Conservation (phyloP, 768 basidiomycete genomes). For the Lentinula aciculospora region DNA sequence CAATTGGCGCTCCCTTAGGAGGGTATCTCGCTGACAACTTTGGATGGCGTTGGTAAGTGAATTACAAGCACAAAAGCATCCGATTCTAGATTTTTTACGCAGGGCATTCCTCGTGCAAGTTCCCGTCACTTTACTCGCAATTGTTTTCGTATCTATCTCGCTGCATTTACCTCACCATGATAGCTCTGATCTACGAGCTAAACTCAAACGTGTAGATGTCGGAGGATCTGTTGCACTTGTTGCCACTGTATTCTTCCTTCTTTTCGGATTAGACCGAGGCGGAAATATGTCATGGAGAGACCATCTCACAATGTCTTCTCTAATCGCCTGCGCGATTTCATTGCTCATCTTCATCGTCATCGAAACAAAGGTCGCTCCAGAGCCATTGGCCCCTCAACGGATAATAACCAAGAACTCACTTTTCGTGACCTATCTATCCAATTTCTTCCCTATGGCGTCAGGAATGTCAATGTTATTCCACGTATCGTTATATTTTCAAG, state of each 20-base stretch:
- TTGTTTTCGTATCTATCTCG: conserved; percentile 23
- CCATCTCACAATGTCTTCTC: conserved; percentile 3
- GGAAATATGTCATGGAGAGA: conserved; percentile 12
- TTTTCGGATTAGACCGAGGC: conserved; percentile 27
- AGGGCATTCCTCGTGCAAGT: conserved; percentile 32
- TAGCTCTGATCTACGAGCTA: conserved; percentile 15
- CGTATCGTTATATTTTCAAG: conserved; percentile 27
- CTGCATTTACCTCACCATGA: conserved; percentile 23
- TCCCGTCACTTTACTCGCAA: conserved; percentile 26
- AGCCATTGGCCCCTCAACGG: conserved; percentile 26
- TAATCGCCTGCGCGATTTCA: background rate
- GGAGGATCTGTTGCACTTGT: conserved; percentile 28
- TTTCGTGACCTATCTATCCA: conserved; percentile 23
- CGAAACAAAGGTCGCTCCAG: conserved; percentile 22
- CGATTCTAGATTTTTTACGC: background rate
- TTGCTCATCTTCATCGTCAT: conserved; percentile 18
- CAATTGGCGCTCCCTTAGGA: conserved; percentile 32
- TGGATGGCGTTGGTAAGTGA: conserved; percentile 33
- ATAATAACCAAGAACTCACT: conserved; percentile 23
- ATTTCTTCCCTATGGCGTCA: conserved; percentile 24
- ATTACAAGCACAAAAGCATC: background rate
- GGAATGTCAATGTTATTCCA: conserved; percentile 19
- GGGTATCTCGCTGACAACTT: conserved; percentile 32
- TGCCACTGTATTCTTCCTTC: conserved; percentile 23
- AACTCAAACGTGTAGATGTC: conserved; percentile 33